phyloP scores from a whole-genome alignment of 2,329 filamentous ascomycete genomes.

The Truncatella angustata region DNA sequence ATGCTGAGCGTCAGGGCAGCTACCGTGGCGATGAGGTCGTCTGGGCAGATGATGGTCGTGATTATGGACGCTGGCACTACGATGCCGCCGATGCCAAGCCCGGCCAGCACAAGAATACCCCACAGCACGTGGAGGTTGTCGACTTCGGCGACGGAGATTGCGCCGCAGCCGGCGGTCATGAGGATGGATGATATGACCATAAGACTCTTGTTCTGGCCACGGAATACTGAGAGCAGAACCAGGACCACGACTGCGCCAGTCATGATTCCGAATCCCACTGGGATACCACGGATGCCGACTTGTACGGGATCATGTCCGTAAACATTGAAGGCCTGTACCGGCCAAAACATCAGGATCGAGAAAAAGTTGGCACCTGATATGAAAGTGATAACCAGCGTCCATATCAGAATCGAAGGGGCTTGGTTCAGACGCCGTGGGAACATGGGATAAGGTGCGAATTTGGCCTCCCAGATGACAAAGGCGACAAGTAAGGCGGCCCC shows the following conservation, averaged over 20 bases:
- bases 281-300: constrained; percentile 64
- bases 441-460: constrained; percentile 40
- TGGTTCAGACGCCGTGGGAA: constrained; percentile 37
- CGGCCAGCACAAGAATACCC: constrained; percentile 58
- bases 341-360: constrained; percentile 58
- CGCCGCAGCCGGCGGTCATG: constrained; percentile 65
- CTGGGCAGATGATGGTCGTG: constrained; percentile 66
- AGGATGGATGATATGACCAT: constrained; percentile 57
- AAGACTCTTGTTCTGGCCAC: constrained; percentile 57
- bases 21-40: constrained; percentile 68
- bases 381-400: constrained; percentile 57
- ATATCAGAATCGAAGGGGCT: constrained; percentile 45
- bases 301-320: constrained; percentile 63
- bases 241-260: constrained; percentile 59
- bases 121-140: constrained; percentile 56
- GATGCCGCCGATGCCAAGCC: constrained; percentile 65
- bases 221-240: constrained; percentile 53
- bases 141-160: constrained; percentile 45
- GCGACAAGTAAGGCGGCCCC: constrained; percentile 35
- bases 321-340: constrained; percentile 62
- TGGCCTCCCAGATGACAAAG: constrained; percentile 34
- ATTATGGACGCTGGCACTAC: constrained; percentile 68
- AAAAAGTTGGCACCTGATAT: constrained; percentile 60
- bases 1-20: constrained; percentile 68
- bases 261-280: constrained; percentile 63